Evolutionary conservation across 2,329 filamentous ascomycete genomes (phyloP).

Genomic region (Plectosphaerella plurivora): DNA sequence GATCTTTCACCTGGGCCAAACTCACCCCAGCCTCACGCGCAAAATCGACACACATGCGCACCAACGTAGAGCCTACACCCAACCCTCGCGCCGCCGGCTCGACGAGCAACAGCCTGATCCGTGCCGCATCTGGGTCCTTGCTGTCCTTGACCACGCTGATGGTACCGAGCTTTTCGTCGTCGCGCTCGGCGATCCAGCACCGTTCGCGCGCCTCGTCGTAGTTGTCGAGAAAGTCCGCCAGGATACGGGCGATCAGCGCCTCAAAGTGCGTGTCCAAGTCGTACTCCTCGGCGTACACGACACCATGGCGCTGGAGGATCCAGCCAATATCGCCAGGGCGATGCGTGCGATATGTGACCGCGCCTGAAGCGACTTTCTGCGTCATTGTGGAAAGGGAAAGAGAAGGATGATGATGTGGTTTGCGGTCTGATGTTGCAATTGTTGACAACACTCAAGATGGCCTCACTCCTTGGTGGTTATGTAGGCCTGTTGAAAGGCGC

Average conservation of each 20-base stretch:
- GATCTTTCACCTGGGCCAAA: too few species aligned
- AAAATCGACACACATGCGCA: constrained; percentile 13
- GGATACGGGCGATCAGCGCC: constrained; percentile 14
- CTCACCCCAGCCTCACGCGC: constrained; percentile 9
- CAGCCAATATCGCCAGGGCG: constrained; percentile 17
- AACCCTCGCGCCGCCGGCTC: constrained; percentile 14
- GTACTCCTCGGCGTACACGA: constrained; percentile 14
- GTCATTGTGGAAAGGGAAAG: too few species aligned
- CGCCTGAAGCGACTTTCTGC: too few species aligned
- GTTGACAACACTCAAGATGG: too few species aligned
- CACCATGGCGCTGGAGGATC: constrained; percentile 18
- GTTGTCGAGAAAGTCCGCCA: constrained; percentile 18
- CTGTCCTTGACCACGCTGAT: constrained; percentile 16
- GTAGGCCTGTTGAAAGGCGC: too few species aligned
- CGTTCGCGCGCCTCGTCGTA: constrained; percentile 15
- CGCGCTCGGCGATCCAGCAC: constrained; percentile 21
- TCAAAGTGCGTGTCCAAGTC: constrained; percentile 15
- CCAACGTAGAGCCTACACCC: constrained; percentile 12
- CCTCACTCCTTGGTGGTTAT: too few species aligned
- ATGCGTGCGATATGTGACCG: constrained; percentile 9
- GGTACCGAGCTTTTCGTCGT: constrained; percentile 16
- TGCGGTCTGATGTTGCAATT: too few species aligned
- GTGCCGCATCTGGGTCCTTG: constrained; percentile 9
- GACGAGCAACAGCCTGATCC: constrained; percentile 18
- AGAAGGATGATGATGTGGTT: too few species aligned